Percentiles rank a stretch among this genome's conserved stretches.
Evolutionary conservation across 2,329 filamentous ascomycete species (phyloP).

Genomic region (Diaporthe sp.): DNA sequence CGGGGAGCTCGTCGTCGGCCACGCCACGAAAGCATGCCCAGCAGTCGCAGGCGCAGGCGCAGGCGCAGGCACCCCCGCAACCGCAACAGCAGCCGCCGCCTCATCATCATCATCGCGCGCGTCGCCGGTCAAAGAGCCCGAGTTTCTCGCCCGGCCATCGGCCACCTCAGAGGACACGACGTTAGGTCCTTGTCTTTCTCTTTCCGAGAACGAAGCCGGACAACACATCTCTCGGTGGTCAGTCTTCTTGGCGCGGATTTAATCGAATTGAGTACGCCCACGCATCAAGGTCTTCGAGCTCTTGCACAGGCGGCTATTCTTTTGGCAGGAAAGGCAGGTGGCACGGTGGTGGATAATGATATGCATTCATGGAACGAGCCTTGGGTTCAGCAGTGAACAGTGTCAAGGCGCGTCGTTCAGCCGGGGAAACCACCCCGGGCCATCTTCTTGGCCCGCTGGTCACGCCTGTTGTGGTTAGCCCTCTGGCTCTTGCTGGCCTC

Average conservation of each 20-base stretch:
- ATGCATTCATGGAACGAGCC: slow-evolving; percentile 19
- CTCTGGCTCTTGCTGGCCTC: slow-evolving; percentile 85
- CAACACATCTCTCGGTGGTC: too few species aligned
- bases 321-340: neutral
- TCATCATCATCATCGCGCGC: slow-evolving; percentile 4
- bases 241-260: neutral
- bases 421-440: slow-evolving; percentile 64
- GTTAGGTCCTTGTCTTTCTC: neutral
- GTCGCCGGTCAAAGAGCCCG: slow-evolving; percentile 27
- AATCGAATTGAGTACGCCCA: neutral
- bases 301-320: neutral
- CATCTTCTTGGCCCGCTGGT: slow-evolving; percentile 77
- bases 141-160: slow-evolving; percentile 27
- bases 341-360: neutral
- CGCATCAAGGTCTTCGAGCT: neutral
- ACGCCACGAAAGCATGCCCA: neutral
- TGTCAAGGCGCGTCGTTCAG: neutral
- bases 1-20: neutral
- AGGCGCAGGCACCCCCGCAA: neutral
- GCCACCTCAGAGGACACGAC: slow-evolving; percentile 8
- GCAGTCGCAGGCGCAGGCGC: slow-evolving; percentile 6
- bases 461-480: slow-evolving; percentile 89
- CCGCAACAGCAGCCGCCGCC: slow-evolving; percentile 2
- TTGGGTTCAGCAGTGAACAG: neutral
- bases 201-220: too few species aligned